Evolutionary conservation across 352 stramenopile genomes (phyloP), one percentile per base, ranked within the genome.

Genomic region (Phytophthora multivora): DNA sequence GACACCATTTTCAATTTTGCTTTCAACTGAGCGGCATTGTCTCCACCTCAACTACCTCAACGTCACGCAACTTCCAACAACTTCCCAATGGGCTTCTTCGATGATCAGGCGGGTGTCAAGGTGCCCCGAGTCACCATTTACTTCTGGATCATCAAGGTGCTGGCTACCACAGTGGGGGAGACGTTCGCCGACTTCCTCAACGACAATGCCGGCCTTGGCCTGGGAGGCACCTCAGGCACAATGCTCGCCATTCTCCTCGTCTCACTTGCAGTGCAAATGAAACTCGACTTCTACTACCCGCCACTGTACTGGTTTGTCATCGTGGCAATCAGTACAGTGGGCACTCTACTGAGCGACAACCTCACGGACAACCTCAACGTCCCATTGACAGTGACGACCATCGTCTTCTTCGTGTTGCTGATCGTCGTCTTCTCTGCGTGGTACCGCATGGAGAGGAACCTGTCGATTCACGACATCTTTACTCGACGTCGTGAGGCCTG

Each of bases 21-120:
- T 19, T n/a, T 40, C 12, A 8, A 40, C n/a, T 40, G 35, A 46
- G 40, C 18, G 28, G 12, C 39, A 45, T 26, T 21, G 7, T 45
- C 18, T 45, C 10, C 3, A 23, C 42, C 40, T 35, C 43, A 5
- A 16, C 15, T 42, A 97, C 86, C 15, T 74, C n/a, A n/a, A n/a
- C n/a, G n/a, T n/a, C n/a, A n/a, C n/a, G n/a, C 66, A 18, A 97
- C 87, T 25, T 77, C 13, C 7, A 33, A 33, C 28, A 33, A 33
- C 28, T 33, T 33, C 28, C 12, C 28, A 33, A 66, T 66, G 58
- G 49, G 58, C 9, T 66, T 66, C 23, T 54, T 59, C 30, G 42
- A 66, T 16, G 58, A 66, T 6, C 28, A 46, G 50, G 49, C 60
- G 12, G 58, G 15, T 9, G 58, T 66, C 51, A 68, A 68, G 45